Evolutionary conservation across 352 stramenopile species (phyloP).

Genomic region (Globisporangium nagaii): DNA sequence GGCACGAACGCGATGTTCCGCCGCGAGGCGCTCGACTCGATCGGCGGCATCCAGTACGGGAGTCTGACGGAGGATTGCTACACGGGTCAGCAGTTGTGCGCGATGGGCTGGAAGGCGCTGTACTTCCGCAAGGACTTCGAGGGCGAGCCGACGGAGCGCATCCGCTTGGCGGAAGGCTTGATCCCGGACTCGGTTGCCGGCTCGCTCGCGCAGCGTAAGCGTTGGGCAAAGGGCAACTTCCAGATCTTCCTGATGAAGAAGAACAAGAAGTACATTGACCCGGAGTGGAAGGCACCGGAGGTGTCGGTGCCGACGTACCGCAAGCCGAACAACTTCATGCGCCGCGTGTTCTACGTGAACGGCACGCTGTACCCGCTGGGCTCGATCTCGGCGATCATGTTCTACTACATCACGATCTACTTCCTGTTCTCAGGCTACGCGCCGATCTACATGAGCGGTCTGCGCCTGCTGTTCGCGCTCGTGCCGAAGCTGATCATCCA

Average conservation of each 20-base stretch:
- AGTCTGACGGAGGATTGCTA: constrained; percentile 60
- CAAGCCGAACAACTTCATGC: constrained; percentile 53
- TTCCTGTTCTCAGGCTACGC: constrained; percentile 79
- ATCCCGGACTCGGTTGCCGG: constrained; percentile 62
- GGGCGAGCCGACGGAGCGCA: constrained; percentile 60
- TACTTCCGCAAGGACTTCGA: constrained; percentile 79
- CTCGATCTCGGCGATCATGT: constrained; percentile 74
- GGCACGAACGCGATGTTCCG: constrained; percentile 78
- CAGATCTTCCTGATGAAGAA: constrained; percentile 70
- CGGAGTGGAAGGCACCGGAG: constrained; percentile 41
- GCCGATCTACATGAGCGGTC: constrained; percentile 74
- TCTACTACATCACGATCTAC: constrained; percentile 85
- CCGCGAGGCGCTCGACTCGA: constrained; percentile 62
- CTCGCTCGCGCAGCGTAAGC: constrained; percentile 58
- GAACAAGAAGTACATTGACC: constrained; percentile 44
- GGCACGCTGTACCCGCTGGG: constrained; percentile 74
- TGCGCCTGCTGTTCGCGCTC: constrained; percentile 65
- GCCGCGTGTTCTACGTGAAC: constrained; percentile 78
- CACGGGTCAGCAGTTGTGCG: constrained; percentile 18
- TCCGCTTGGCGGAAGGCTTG: constrained; percentile 57
- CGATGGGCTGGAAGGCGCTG: constrained; percentile 56
- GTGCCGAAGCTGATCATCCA: constrained; percentile 80
- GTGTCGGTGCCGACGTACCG: constrained; percentile 46
- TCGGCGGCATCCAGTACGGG: constrained; percentile 67
- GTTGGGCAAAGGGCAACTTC: constrained; percentile 77